Evolutionary conservation across 768 basidiomycete species (phyloP).

Genomic region (Russula ochroleuca): DNA sequence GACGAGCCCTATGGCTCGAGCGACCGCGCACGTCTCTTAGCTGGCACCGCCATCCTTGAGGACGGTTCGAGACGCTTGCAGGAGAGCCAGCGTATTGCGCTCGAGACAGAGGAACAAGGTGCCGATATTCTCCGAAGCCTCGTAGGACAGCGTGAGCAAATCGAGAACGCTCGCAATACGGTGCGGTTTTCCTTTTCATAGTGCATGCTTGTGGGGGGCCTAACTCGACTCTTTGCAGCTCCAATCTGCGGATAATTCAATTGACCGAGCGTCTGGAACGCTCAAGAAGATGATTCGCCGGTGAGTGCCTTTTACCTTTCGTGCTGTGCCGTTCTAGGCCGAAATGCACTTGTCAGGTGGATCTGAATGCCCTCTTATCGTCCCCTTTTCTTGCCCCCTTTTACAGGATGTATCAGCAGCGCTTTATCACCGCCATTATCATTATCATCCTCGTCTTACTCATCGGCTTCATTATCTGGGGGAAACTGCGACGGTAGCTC

Average conservation of each 20-base stretch:
- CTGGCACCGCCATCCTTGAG: slow-evolving; percentile 72
- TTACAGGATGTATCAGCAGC: slow-evolving; percentile 94
- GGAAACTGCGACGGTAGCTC: slow-evolving; percentile 45
- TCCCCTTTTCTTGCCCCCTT: neutral
- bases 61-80: slow-evolving; percentile 82
- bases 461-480: slow-evolving; percentile 76
- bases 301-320: slow-evolving; percentile 45
- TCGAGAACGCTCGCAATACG: slow-evolving; percentile 87
- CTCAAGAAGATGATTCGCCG: slow-evolving; percentile 93
- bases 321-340: slow-evolving; percentile 19
- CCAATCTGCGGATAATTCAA: slow-evolving; percentile 77
- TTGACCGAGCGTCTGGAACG: slow-evolving; percentile 88
- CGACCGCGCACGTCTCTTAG: slow-evolving; percentile 75
- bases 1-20: slow-evolving; percentile 70
- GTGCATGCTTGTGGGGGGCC: neutral
- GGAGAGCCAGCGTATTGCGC: slow-evolving; percentile 85
- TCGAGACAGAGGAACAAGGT: slow-evolving; percentile 96
- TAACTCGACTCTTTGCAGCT: slow-evolving; percentile 47
- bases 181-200: slow-evolving; percentile 41
- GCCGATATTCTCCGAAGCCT: slow-evolving; percentile 87
- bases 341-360: slow-evolving; percentile 30
- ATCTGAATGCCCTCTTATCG: slow-evolving; percentile 27
- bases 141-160: slow-evolving; percentile 85
- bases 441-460: slow-evolving; percentile 80
- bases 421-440: slow-evolving; percentile 81